Conservation (phyloP, 2,329 filamentous ascomycete species). For the Claviceps quebecensis region DNA sequence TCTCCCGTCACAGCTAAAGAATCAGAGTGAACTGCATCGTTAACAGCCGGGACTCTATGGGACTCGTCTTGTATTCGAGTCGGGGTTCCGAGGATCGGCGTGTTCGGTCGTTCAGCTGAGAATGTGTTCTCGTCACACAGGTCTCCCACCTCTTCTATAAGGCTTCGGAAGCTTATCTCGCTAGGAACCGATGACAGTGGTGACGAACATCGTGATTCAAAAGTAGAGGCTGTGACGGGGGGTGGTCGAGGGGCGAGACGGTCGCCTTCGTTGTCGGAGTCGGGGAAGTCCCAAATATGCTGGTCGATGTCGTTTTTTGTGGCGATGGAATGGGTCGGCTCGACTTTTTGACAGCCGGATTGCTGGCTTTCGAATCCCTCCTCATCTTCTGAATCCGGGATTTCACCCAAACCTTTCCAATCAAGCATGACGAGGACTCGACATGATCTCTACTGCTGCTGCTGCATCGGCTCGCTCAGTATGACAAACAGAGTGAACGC, state of each 20-base stretch:
- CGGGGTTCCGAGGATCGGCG: neutral
- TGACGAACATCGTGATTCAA: slow-evolving; percentile 15
- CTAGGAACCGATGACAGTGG: slow-evolving; percentile 21
- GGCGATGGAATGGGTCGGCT: neutral
- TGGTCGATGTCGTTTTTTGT: neutral
- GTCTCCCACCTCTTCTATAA: neutral
- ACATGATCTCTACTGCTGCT: slow-evolving; percentile 14
- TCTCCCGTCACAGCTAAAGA: neutral
- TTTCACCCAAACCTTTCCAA: slow-evolving; percentile 36
- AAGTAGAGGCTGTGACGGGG: neutral
- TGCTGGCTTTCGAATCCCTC: slow-evolving; percentile 26
- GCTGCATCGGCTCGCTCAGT: neutral
- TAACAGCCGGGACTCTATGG: neutral
- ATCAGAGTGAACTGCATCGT: neutral
- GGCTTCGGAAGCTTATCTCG: slow-evolving; percentile 11
- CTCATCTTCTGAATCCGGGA: slow-evolving; percentile 38
- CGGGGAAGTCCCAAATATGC: slow-evolving; percentile 24
- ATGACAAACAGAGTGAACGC: neutral
- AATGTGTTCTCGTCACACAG: neutral
- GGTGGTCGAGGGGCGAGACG: neutral
- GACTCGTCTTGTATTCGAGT: neutral
- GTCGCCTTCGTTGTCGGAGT: slow-evolving; percentile 15
- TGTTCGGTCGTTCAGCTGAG: neutral
- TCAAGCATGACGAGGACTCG: slow-evolving; percentile 24
- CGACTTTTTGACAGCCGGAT: neutral